Evolutionary conservation across 1,139 yeast species (phyloP).

Genomic region (Hansenula sp.): DNA sequence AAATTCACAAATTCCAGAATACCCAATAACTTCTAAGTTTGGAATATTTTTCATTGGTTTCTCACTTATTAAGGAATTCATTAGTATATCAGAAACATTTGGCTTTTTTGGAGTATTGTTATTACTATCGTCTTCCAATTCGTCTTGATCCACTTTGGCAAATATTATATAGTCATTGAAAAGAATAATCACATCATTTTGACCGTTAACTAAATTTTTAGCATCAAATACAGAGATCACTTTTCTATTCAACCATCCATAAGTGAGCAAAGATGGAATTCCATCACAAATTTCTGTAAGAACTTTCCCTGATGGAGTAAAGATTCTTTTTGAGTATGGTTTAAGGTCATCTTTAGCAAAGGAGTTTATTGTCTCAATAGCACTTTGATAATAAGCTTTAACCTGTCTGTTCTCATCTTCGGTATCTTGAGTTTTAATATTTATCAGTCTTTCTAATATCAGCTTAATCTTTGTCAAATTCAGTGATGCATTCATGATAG

Average conservation of each 20-base stretch:
- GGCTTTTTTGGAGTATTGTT: constrained; percentile 44
- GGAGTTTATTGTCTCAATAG: constrained; percentile 70
- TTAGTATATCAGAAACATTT: constrained; percentile 70
- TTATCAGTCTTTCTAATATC: constrained; percentile 54
- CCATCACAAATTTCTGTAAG: constrained; percentile 76
- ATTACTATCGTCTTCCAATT: constrained; percentile 10
- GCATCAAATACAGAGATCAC: constrained; percentile 80
- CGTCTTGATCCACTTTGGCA: constrained; percentile 37
- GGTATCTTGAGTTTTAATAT: constrained; percentile 35
- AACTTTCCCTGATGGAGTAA: constrained; percentile 89
- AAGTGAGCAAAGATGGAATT: constrained; percentile 86
- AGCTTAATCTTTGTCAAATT: constrained; percentile 69
- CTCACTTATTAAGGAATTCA: constrained; percentile 87
- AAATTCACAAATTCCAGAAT: constrained; percentile 62
- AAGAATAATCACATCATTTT: constrained; percentile 57
- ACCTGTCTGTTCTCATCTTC: constrained; percentile 29
- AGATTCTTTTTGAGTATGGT: constrained; percentile 59
- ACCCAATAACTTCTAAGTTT: constrained; percentile 57
- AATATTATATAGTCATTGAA: constrained; percentile 79
- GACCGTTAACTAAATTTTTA: constrained; percentile 34
- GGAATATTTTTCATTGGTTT: constrained; percentile 75
- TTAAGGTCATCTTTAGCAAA: constrained; percentile 57
- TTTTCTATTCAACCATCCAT: constrained; percentile 83
- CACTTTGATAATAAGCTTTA: constrained; percentile 44
- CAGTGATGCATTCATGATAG: constrained; percentile 58